These are phyloP conservation scores for Penicillium coprophilum DNA, from an alignment of 495 filamentous ascomycete genomes.

Conservation along the genomic window DNA sequence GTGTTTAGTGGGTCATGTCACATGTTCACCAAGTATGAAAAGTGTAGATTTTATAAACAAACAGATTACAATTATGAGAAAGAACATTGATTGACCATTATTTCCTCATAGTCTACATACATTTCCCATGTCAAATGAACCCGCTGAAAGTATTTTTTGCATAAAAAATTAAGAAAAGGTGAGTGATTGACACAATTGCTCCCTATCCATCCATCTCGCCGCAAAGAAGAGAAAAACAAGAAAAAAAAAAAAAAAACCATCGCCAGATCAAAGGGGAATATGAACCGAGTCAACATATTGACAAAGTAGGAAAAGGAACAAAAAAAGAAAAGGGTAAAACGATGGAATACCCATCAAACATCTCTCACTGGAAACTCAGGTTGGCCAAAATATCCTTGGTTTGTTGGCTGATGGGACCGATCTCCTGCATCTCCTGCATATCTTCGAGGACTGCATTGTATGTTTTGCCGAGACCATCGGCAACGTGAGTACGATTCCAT, in stretches of 20 bases:
- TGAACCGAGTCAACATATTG: slow-evolving; percentile 13
- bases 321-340: slow-evolving; percentile 10
- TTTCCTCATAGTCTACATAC: slow-evolving; percentile 10
- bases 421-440: slow-evolving; percentile 67
- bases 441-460: slow-evolving; percentile 83
- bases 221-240: slow-evolving; percentile 13
- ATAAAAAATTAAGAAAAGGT: neutral
- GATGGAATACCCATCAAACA: slow-evolving; percentile 1
- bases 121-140: slow-evolving; percentile 6
- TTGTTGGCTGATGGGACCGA: slow-evolving; percentile 44
- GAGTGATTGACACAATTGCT: slow-evolving; percentile 10
- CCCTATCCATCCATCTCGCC: slow-evolving; percentile 11
- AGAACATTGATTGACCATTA: neutral
- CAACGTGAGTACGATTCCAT: slow-evolving; percentile 76
- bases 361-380: slow-evolving; percentile 22
- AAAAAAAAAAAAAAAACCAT: slow-evolving; percentile 7
- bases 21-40: slow-evolving; percentile 19
- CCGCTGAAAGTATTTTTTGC: neutral
- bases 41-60: neutral
- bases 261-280: slow-evolving; percentile 18
- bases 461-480: slow-evolving; percentile 55
- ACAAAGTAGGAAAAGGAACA: slow-evolving; percentile 13
- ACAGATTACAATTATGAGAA: neutral
- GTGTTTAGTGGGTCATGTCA: slow-evolving; percentile 36
- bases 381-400: slow-evolving; percentile 37